Conservation (phyloP, 371 early-diverging fungal species). For the Mucor racemosus region DNA sequence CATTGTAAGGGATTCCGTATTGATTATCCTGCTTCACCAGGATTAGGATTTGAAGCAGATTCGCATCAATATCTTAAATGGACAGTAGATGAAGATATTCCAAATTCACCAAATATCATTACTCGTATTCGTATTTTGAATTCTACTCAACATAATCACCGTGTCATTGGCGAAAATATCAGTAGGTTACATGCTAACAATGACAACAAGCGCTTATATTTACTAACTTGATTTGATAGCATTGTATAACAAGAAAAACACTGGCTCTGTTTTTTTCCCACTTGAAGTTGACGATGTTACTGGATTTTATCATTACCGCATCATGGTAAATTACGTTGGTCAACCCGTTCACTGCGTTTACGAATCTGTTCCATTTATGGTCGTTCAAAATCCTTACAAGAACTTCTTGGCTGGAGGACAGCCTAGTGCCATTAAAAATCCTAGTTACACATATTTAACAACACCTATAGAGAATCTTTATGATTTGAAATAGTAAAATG, state of each 20-base stretch:
- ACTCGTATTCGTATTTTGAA: constrained; percentile 44
- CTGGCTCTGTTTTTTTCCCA: constrained; percentile 30
- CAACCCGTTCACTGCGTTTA: constrained; percentile 36
- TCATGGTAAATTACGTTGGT: constrained; percentile 44
- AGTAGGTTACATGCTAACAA: constrained; percentile 20
- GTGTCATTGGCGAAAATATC: constrained; percentile 39
- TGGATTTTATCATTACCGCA: constrained; percentile 41
- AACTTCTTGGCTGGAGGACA: constrained; percentile 17
- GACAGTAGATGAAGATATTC: constrained; percentile 33
- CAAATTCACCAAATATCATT: constrained; percentile 28
- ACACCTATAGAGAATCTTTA: background rate
- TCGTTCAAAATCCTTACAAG: constrained; percentile 31
- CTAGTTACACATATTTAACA: background rate
- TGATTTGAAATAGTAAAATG: background rate
- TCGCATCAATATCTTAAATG: constrained; percentile 33
- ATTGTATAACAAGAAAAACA: constrained; percentile 19
- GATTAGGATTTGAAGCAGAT: constrained; percentile 28
- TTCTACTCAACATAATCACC: constrained; percentile 40
- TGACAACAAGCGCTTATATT: too few species aligned
- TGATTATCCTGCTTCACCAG: constrained; percentile 32
- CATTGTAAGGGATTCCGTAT: constrained; percentile 46
- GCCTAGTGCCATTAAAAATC: background rate
- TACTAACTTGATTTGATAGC: constrained; percentile 11
- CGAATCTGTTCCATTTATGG: constrained; percentile 38
- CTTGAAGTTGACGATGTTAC: constrained; percentile 26